These are phyloP conservation scores for Aureobasidium sp. DNA, from an alignment of 2,329 filamentous ascomycete species.

Conservation along the genomic window DNA sequence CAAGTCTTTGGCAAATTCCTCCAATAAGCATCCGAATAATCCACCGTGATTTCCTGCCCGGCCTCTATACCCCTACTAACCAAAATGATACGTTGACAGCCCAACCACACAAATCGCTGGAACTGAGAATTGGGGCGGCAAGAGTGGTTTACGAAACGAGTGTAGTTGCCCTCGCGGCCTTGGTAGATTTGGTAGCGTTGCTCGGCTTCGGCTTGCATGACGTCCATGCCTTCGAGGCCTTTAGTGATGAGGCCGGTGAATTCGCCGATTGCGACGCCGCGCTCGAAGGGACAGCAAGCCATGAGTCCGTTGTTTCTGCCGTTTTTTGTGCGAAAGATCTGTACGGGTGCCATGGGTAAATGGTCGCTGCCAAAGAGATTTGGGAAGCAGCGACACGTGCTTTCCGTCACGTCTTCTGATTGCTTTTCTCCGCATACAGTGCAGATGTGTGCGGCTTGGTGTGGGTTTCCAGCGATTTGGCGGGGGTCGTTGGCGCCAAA, in stretches of 20 bases:
- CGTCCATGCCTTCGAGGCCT: slow-evolving; percentile 43
- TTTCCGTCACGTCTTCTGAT: slow-evolving; percentile 40
- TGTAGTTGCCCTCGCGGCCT: slow-evolving; percentile 47
- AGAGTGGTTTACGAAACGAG: slow-evolving; percentile 51
- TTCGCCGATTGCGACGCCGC: slow-evolving; percentile 45
- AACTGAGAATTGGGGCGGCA: slow-evolving; percentile 50
- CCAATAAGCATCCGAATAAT: slow-evolving; percentile 52
- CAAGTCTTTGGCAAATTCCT: slow-evolving; percentile 46
- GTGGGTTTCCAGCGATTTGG: slow-evolving; percentile 17
- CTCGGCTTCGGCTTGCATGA: slow-evolving; percentile 38
- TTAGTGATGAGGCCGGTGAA: slow-evolving; percentile 48
- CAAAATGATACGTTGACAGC: slow-evolving; percentile 46
- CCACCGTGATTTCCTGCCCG: slow-evolving; percentile 47
- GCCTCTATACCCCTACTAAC: slow-evolving; percentile 48
- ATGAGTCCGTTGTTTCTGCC: slow-evolving; percentile 48
- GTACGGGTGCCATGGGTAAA: slow-evolving; percentile 36
- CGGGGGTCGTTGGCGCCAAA: slow-evolving; percentile 46
- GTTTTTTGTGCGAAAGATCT: slow-evolving; percentile 44
- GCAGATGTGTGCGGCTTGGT: slow-evolving; percentile 28
- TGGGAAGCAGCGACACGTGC: slow-evolving; percentile 46
- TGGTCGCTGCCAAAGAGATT: slow-evolving; percentile 41
- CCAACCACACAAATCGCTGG: slow-evolving; percentile 48
- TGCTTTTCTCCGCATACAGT: slow-evolving; percentile 40
- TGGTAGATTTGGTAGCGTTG: slow-evolving; percentile 50
- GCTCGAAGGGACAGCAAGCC: slow-evolving; percentile 40